A percentile compares a stretch with the other conserved stretches of the same genome.
Evolutionary conservation across 2,329 filamentous ascomycete genomes (phyloP).

Genomic region (Talaromyces atroroseus): DNA sequence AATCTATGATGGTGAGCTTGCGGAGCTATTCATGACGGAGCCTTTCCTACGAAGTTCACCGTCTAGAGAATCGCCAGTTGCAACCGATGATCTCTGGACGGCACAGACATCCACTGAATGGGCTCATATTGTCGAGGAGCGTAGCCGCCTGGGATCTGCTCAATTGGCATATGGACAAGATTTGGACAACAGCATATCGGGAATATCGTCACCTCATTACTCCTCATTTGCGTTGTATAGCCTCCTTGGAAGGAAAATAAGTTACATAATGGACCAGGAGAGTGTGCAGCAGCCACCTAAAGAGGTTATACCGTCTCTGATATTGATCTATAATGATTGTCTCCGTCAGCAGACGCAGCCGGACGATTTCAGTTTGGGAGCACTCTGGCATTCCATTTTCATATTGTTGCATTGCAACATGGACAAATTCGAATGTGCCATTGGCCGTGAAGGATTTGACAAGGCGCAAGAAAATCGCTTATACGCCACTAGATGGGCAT

Average conservation of each 20-base stretch:
- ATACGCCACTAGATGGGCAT: slow-evolving; percentile 19
- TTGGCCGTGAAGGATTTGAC: slow-evolving; percentile 22
- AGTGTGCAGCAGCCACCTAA: background rate
- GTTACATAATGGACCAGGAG: background rate
- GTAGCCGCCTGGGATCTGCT: background rate
- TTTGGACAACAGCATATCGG: background rate
- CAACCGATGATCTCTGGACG: background rate
- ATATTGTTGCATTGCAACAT: slow-evolving; percentile 25
- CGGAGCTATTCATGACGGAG: slow-evolving; percentile 20
- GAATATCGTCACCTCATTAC: background rate
- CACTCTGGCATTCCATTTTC: slow-evolving; percentile 27
- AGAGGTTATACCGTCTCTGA: background rate
- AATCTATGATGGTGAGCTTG: slow-evolving; percentile 27
- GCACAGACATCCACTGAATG: slow-evolving; percentile 1
- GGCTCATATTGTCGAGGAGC: background rate
- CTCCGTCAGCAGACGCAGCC: slow-evolving; percentile 17
- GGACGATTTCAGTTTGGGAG: slow-evolving; percentile 22
- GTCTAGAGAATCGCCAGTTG: background rate
- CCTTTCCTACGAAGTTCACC: slow-evolving; percentile 17
- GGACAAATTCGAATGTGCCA: slow-evolving; percentile 23
- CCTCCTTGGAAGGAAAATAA: background rate
- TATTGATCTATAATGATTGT: background rate
- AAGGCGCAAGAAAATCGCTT: slow-evolving; percentile 15
- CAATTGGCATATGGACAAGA: background rate
- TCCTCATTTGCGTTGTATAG: slow-evolving; percentile 2